phyloP scores from a whole-genome alignment of 768 basidiomycete genomes.

The Rhizopogon salebrosus region DNA sequence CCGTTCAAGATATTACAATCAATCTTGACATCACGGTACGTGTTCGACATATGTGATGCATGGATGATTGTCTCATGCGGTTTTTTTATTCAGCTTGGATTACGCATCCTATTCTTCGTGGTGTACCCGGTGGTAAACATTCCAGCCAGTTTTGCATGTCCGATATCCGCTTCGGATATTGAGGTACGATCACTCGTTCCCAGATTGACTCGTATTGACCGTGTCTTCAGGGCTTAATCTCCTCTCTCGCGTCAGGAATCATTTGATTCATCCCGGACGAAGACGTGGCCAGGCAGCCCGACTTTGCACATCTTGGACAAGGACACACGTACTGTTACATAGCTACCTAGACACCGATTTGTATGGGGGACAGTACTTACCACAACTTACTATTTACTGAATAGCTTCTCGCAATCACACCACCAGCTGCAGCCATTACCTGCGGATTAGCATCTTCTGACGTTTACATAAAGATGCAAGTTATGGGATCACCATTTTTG shows the following conservation, averaged over 20 bases:
- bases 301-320: background rate
- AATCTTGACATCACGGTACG: slow-evolving; percentile 64
- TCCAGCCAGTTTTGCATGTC: slow-evolving; percentile 58
- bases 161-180: slow-evolving; percentile 36
- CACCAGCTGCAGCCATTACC: no score
- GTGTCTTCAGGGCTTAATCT: slow-evolving; percentile 12
- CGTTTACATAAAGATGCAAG: no score
- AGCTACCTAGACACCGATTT: no score
- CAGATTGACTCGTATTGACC: slow-evolving; percentile 8
- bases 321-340: no score
- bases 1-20: slow-evolving; percentile 47
- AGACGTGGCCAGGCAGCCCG: background rate
- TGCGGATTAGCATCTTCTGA: no score
- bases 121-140: slow-evolving; percentile 65
- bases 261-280: background rate
- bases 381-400: background rate
- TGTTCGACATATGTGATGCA: slow-evolving; percentile 5
- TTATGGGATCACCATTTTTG: no score
- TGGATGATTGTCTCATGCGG: background rate
- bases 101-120: slow-evolving; percentile 60
- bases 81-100: slow-evolving; percentile 43
- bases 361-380: background rate
- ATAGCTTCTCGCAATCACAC: background rate
- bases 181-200: slow-evolving; percentile 7
- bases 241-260: slow-evolving; percentile 9